Percentiles rank a stretch among this genome's conserved stretches.
phyloP scores from a whole-genome alignment of 164 flowering plant genomes.

The Berberis thunbergii region DNA sequence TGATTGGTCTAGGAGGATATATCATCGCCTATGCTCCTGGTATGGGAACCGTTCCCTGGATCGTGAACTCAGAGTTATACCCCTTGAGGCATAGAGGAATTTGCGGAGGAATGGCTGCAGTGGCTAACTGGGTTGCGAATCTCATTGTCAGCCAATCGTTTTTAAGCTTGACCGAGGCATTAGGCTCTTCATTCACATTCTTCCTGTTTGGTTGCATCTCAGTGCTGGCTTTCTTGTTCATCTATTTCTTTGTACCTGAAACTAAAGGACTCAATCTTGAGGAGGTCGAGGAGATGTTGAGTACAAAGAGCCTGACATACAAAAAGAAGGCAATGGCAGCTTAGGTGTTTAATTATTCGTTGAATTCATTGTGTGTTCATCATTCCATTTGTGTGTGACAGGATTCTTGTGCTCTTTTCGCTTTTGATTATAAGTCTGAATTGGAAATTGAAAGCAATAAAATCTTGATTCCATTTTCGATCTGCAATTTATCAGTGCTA shows the following conservation, averaged over 20 bases:
- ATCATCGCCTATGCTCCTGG: conserved; percentile 72
- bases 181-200: conserved; percentile 3
- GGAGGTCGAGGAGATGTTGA: neutral
- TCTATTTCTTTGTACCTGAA: neutral
- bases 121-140: neutral
- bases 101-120: conserved; percentile 3
- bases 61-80: conserved; percentile 3
- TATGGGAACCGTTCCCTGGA: conserved; percentile 86
- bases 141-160: neutral
- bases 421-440: too few species aligned
- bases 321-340: neutral
- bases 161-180: neutral
- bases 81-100: neutral
- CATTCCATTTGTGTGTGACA: too few species aligned
- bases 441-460: too few species aligned
- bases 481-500: too few species aligned
- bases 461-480: too few species aligned
- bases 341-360: too few species aligned
- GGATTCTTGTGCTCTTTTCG: too few species aligned
- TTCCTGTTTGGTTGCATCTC: neutral
- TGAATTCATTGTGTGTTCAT: too few species aligned
- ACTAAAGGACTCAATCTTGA: neutral
- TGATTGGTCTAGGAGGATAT: conserved; percentile 17
- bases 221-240: neutral
- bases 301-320: neutral